Evolutionary conservation across 352 stramenopile species (phyloP).

Genomic region (Phytophthora chlamydospora): DNA sequence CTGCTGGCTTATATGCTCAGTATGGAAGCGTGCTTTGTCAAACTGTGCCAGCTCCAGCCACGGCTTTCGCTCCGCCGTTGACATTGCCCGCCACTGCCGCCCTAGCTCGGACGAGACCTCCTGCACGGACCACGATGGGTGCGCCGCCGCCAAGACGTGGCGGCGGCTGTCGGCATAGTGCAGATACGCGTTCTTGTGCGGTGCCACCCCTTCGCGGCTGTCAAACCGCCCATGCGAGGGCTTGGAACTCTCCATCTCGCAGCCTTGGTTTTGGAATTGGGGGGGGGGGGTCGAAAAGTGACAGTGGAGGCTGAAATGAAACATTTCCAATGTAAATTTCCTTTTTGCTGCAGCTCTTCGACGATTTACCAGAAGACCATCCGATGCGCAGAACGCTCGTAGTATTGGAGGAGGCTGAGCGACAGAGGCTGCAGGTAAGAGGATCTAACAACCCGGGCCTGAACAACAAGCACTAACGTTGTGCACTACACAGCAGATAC

Average conservation of each 20-base stretch:
- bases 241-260: conserved; percentile 14
- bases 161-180: conserved; percentile 55
- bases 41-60: conserved; percentile 68
- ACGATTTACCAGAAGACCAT: conserved; percentile 56
- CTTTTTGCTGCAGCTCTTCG: conserved; percentile 35
- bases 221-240: conserved; percentile 9
- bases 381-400: conserved; percentile 55
- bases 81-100: conserved; percentile 57
- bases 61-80: conserved; percentile 43
- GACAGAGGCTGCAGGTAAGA: conserved; percentile 35
- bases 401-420: conserved; percentile 49
- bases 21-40: conserved; percentile 57
- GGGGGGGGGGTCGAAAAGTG: background rate
- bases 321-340: conserved; percentile 13
- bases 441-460: conserved; percentile 2
- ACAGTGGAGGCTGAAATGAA: background rate
- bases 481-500: conserved; percentile 10
- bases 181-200: conserved; percentile 54
- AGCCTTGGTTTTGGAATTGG: background rate
- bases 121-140: conserved; percentile 53
- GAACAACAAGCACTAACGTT: background rate
- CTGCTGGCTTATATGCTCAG: conserved; percentile 31
- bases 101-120: conserved; percentile 56
- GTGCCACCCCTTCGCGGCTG: conserved; percentile 12
- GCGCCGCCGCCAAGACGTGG: conserved; percentile 30